Conservation (phyloP, 2,329 filamentous ascomycete genomes). For the Pseudonectria foliicola region DNA sequence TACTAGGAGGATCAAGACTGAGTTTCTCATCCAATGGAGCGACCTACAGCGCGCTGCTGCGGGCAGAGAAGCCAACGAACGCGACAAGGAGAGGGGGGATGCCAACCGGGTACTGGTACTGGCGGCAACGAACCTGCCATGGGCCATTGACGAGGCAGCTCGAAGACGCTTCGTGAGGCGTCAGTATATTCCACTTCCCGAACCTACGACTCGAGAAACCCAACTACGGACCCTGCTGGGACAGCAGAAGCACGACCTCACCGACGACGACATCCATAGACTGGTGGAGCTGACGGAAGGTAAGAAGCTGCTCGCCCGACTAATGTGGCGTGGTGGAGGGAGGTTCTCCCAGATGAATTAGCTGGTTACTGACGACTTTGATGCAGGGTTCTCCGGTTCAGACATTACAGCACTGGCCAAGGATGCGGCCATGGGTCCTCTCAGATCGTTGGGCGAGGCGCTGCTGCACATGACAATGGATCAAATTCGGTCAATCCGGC, state of each 20-base stretch:
- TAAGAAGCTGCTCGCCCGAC: constrained; percentile 32
- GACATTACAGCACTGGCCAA: constrained; percentile 96
- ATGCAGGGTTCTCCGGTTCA: constrained; percentile 85
- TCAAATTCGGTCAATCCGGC: constrained; percentile 78
- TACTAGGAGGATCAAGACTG: constrained; percentile 89
- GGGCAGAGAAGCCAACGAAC: constrained; percentile 63
- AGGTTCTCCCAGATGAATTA: too few species aligned
- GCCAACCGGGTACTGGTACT: constrained; percentile 84
- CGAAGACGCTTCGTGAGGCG: constrained; percentile 82
- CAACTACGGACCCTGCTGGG: constrained; percentile 75
- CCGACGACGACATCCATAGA: constrained; percentile 60
- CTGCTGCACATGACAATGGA: constrained; percentile 89
- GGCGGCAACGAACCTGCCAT: constrained; percentile 91
- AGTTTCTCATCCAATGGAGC: constrained; percentile 97
- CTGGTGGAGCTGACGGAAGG: constrained; percentile 81
- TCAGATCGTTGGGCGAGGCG: constrained; percentile 83
- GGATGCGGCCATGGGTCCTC: constrained; percentile 93
- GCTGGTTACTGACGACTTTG: not conserved
- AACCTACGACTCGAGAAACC: constrained; percentile 68
- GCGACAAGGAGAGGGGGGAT: constrained; percentile 67
- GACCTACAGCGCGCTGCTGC: constrained; percentile 88
- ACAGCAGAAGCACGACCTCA: constrained; percentile 79
- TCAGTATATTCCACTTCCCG: constrained; percentile 93
- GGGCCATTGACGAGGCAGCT: constrained; percentile 96
- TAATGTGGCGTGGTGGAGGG: too few species aligned